These are phyloP conservation scores for Pseudozyma sp. DNA, from an alignment of 1,284 basidiomycete species.

Conservation along the genomic window DNA sequence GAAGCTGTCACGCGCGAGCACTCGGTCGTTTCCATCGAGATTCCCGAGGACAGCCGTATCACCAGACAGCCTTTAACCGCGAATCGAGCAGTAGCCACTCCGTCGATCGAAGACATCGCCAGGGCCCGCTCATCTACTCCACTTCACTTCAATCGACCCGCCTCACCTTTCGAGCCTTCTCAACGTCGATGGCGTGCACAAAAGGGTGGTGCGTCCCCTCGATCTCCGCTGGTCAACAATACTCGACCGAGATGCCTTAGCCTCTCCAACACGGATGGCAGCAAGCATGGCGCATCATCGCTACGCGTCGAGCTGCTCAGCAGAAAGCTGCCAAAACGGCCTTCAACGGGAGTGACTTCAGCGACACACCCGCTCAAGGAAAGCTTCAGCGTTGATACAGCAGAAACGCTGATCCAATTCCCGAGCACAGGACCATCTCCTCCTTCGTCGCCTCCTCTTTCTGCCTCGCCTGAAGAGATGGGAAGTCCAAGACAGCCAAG, in stretches of 20 bases:
- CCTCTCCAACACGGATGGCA: background rate
- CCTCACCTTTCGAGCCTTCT: conserved; percentile 3
- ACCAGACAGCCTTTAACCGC: too few relatives aligned
- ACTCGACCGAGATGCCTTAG: background rate
- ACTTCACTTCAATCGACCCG: conserved; percentile 12
- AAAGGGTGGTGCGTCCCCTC: background rate
- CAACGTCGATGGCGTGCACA: conserved; percentile 2
- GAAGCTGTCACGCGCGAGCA: too few relatives aligned
- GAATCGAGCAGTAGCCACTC: background rate
- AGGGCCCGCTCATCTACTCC: conserved; percentile 11
- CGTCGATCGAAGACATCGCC: conserved; percentile 9
- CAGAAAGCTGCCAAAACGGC: background rate
- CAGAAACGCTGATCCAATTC: background rate
- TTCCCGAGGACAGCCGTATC: too few relatives aligned
- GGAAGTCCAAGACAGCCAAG: background rate
- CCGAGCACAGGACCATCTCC: conserved; percentile 7
- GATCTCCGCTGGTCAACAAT: too few relatives aligned
- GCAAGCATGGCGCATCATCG: background rate
- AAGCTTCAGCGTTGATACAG: background rate
- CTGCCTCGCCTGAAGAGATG: background rate
- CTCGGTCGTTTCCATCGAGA: too few relatives aligned
- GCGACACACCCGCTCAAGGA: background rate
- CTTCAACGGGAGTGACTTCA: background rate
- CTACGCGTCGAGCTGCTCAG: background rate
- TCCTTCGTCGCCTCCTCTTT: background rate